These are phyloP conservation scores for Trifolium subterraneum DNA, from an alignment of 306 rosid species.

Conservation along the genomic window DNA sequence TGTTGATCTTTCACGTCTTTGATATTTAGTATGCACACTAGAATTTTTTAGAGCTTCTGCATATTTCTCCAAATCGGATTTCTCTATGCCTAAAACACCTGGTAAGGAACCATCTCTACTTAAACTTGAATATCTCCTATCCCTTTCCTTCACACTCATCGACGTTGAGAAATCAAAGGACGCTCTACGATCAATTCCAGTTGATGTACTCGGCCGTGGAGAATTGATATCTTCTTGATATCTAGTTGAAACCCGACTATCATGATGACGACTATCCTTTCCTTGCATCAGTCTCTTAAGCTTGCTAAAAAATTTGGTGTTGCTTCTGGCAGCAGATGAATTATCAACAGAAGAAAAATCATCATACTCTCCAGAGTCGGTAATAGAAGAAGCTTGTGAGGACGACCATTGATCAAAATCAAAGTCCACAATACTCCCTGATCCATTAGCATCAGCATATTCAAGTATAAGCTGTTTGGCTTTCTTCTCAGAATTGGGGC, in stretches of 20 bases:
- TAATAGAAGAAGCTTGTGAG: slow-evolving; percentile 58
- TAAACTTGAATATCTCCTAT: slow-evolving; percentile 43
- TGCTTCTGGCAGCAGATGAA: slow-evolving; percentile 51
- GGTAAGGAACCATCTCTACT: slow-evolving; percentile 35
- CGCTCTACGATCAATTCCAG: slow-evolving; percentile 49
- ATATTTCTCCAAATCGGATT: slow-evolving; percentile 66
- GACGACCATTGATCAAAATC: slow-evolving; percentile 76
- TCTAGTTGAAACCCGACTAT: slow-evolving; percentile 43
- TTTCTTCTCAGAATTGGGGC: slow-evolving; percentile 77
- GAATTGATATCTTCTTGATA: slow-evolving; percentile 49
- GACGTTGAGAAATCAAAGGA: slow-evolving; percentile 51
- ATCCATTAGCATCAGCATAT: slow-evolving; percentile 67
- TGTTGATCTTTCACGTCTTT: slow-evolving; percentile 50
- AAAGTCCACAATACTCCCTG: slow-evolving; percentile 48
- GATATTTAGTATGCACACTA: slow-evolving; percentile 38
- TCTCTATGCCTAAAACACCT: slow-evolving; percentile 45
- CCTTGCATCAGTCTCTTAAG: slow-evolving; percentile 63
- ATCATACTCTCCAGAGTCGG: slow-evolving; percentile 65
- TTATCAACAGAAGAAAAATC: slow-evolving; percentile 52
- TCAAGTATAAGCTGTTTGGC: slow-evolving; percentile 85
- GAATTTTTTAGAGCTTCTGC: slow-evolving; percentile 70
- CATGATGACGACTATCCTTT: slow-evolving; percentile 48
- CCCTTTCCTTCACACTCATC: no score
- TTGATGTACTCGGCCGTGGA: slow-evolving; percentile 48
- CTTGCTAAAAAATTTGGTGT: slow-evolving; percentile 56